phyloP scores from a whole-genome alignment of 345 rosid genomes.

The Streptanthus diversifolius region DNA sequence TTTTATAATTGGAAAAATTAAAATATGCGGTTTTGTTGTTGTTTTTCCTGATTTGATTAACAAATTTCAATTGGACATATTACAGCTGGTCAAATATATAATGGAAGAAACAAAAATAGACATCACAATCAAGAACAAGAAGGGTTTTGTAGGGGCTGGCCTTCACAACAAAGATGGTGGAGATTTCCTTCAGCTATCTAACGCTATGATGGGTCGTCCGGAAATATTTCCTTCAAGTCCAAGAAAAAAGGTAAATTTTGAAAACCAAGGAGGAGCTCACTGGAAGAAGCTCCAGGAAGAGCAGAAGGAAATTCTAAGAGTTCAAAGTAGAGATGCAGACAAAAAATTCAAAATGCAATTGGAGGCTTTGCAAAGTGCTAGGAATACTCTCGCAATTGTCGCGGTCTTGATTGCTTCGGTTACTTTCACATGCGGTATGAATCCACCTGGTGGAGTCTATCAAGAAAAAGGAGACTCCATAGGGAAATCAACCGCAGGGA shows the following conservation, averaged over 20 bases:
- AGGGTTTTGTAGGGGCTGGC: slow-evolving; percentile 15
- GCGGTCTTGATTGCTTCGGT: slow-evolving; percentile 6
- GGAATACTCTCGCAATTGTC: not conserved
- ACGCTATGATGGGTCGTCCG: not conserved
- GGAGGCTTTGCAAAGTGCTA: slow-evolving; percentile 13
- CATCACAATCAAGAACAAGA: not conserved
- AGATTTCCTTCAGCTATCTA: not conserved
- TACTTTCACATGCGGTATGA: slow-evolving; percentile 12
- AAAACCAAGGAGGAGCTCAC: not conserved
- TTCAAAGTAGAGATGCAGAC: not conserved
- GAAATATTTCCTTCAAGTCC: not conserved
- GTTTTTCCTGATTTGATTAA: not conserved
- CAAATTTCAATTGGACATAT: not conserved
- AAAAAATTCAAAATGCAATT: not conserved
- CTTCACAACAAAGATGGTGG: slow-evolving; percentile 12
- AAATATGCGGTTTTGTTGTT: not conserved
- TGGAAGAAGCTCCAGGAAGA: not conserved
- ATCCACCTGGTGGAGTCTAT: slow-evolving; percentile 14
- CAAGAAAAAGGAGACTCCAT: not conserved
- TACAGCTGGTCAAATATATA: slow-evolving; percentile 18
- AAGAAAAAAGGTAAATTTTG: not conserved
- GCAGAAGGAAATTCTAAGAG: not conserved
- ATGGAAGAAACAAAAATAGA: not conserved
- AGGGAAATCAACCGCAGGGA: slow-evolving; percentile 3
- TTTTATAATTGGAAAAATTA: not conserved